A percentile compares a stretch with the other conserved stretches of the same genome.
Evolutionary conservation across 2,329 filamentous ascomycete genomes (phyloP).

Genomic region (Pseudocercospora pini-densiflorae): DNA sequence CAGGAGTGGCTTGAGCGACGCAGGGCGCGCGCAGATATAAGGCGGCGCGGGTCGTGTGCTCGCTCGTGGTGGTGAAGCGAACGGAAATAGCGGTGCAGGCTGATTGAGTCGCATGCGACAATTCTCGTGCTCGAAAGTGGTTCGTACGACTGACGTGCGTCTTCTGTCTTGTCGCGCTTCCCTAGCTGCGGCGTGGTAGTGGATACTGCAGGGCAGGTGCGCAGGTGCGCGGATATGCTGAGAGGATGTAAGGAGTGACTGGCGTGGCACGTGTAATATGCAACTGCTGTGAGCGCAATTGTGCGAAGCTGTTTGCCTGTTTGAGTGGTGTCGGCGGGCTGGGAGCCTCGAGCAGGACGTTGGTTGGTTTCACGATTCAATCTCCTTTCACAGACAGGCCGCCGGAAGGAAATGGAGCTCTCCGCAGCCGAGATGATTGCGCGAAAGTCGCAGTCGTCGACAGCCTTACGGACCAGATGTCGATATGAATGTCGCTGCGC

Average conservation of each 20-base stretch:
- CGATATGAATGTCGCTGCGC: neutral
- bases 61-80: neutral
- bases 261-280: conserved; percentile 6
- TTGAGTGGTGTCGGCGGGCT: conserved; percentile 11
- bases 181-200: conserved; percentile 15
- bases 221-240: conserved; percentile 11
- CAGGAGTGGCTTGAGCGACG: conserved; percentile 5
- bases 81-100: conserved; percentile 16
- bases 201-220: conserved; percentile 4
- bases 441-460: neutral
- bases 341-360: conserved; percentile 1
- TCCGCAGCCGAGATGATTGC: neutral
- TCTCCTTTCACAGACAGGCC: neutral
- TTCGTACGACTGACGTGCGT: conserved; percentile 26
- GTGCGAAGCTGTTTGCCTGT: conserved; percentile 9
- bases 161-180: conserved; percentile 17
- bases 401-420: neutral
- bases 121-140: conserved; percentile 25
- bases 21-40: conserved; percentile 9
- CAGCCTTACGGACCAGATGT: neutral
- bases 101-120: conserved; percentile 15
- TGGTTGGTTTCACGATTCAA: neutral
- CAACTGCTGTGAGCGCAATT: neutral
- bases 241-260: conserved; percentile 20
- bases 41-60: conserved; percentile 11